A percentile compares a stretch with the other conserved stretches of the same genome.
Conservation (phyloP, 2,329 filamentous ascomycete species). For the Thyridium curvatum region DNA sequence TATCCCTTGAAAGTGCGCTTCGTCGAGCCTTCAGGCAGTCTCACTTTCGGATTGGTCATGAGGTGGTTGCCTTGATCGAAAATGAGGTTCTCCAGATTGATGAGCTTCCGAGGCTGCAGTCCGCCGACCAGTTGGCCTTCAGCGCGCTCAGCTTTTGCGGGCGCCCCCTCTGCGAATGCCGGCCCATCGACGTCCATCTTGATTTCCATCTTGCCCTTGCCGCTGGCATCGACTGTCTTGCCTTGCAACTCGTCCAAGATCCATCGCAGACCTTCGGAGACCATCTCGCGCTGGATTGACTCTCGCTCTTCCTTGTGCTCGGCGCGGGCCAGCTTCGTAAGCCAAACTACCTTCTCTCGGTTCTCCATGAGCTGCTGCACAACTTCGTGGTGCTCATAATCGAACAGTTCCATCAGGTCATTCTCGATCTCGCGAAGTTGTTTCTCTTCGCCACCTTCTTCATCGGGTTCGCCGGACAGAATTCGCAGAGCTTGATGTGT, state of each 20-base stretch:
- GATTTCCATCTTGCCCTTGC: constrained; percentile 70
- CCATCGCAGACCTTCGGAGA: constrained; percentile 75
- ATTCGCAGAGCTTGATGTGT: constrained; percentile 78
- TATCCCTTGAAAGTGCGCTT: constrained; percentile 97
- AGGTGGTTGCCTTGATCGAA: constrained; percentile 98
- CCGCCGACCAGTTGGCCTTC: constrained; percentile 73
- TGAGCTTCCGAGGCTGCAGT: constrained; percentile 76
- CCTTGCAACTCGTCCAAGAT: constrained; percentile 86
- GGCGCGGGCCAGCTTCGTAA: constrained; percentile 77
- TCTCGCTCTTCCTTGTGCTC: constrained; percentile 72
- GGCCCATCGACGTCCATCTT: constrained; percentile 91
- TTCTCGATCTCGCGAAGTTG: constrained; percentile 92
- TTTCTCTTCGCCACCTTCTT: constrained; percentile 71
- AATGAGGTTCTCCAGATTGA: constrained; percentile 92
- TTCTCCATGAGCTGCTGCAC: constrained; percentile 89
- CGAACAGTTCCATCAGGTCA: constrained; percentile 95
- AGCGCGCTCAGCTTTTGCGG: constrained; percentile 44
- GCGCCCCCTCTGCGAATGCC: constrained; percentile 45
- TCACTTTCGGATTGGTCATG: constrained; percentile 98
- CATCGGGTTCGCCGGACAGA: constrained; percentile 67
- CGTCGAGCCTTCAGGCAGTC: constrained; percentile 87
- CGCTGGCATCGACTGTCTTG: constrained; percentile 53
- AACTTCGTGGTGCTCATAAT: constrained; percentile 91
- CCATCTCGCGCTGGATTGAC: constrained; percentile 84
- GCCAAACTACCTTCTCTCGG: constrained; percentile 91